Evolutionary conservation across 306 rosid genomes (phyloP), one percentile per base, ranked within the genome.

Genomic region (Myrica gale): DNA sequence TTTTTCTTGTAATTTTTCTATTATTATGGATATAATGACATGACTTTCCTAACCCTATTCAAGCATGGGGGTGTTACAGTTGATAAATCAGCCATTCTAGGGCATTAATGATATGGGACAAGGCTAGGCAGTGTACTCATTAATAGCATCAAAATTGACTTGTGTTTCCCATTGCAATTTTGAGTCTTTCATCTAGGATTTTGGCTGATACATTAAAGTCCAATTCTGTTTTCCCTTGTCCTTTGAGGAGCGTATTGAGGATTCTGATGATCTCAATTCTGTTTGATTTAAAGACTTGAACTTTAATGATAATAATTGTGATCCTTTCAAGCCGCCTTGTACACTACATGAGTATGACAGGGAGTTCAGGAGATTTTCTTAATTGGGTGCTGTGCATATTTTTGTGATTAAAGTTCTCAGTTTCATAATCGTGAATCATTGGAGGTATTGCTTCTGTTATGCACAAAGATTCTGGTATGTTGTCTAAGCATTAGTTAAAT

Each of bases 391-490:
- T 65, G 69, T 41, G 16, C 9, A 65, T 41, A 17, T n/a, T 17
- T 65, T 4, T 65, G 7, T 4, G 41, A 16, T 60, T 16, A 39
- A 41, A 65, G 47, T 7, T 65, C 20, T 8, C 45, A 41, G 41
- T 65, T 16, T 66, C 7, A 9, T 41, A 7, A 50, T 42, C 13
- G 3, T 7, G 70, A 66, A 43, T 42, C 26, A 12, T 42, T 66
- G 70, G 44, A 69, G 71, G 2, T 69, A 7, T 48, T 69, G 44
- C 55, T 46, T 43, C 54, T 68, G 41, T 46, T 69, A 69, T 69
- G 17, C 73, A 46, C 39, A 8, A 20, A 20, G 54, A 68, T 47
- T 39, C 12, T 46, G 16, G 19, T 46, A 67, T 23, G 6, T 20
- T 39, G 26, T 56, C 11, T 43, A 10, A 32, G 37, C 37, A 50